A percentile compares a stretch with the other conserved stretches of the same genome.
Conservation (phyloP, 1,284 basidiomycete species). For the Thecaphora thlaspeos region DNA sequence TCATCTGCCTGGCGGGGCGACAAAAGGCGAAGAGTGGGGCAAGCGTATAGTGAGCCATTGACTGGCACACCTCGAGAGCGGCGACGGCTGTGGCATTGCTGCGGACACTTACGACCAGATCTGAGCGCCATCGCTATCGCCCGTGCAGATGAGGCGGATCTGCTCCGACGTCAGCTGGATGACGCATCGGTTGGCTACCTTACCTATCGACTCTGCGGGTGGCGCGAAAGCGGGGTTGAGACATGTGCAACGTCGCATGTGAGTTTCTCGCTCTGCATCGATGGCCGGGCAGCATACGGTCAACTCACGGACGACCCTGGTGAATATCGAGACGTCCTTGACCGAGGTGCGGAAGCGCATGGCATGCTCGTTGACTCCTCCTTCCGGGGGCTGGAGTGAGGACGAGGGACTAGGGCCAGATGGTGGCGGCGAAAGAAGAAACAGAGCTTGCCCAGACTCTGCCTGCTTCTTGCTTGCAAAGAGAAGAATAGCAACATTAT, state of each 20-base stretch:
- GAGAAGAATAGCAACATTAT: too few relatives aligned
- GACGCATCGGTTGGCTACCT: slow-evolving; percentile 51
- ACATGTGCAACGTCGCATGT: not conserved
- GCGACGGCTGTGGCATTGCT: too few relatives aligned
- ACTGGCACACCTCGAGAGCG: not conserved
- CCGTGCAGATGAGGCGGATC: slow-evolving; percentile 54
- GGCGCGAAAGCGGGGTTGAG: not conserved
- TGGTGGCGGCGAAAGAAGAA: too few relatives aligned
- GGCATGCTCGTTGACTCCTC: too few relatives aligned
- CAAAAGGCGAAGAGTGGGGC: not conserved
- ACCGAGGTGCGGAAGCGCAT: slow-evolving; percentile 55
- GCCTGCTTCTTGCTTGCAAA: not conserved
- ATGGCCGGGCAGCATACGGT: not conserved
- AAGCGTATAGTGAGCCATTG: not conserved
- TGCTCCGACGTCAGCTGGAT: slow-evolving; percentile 51
- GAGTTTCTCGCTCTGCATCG: not conserved
- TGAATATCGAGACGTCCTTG: slow-evolving; percentile 41
- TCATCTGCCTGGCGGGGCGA: not conserved
- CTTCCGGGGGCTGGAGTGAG: not conserved
- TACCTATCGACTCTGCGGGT: slow-evolving; percentile 45
- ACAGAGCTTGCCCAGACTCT: too few relatives aligned
- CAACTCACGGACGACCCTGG: slow-evolving; percentile 39
- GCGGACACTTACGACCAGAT: slow-evolving; percentile 52
- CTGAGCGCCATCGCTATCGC: slow-evolving; percentile 48
- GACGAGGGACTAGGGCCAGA: too few relatives aligned